A percentile compares a stretch with the other conserved stretches of the same genome.
phyloP scores from a whole-genome alignment of 2,329 filamentous ascomycete species.

The Thyridium curvatum region DNA sequence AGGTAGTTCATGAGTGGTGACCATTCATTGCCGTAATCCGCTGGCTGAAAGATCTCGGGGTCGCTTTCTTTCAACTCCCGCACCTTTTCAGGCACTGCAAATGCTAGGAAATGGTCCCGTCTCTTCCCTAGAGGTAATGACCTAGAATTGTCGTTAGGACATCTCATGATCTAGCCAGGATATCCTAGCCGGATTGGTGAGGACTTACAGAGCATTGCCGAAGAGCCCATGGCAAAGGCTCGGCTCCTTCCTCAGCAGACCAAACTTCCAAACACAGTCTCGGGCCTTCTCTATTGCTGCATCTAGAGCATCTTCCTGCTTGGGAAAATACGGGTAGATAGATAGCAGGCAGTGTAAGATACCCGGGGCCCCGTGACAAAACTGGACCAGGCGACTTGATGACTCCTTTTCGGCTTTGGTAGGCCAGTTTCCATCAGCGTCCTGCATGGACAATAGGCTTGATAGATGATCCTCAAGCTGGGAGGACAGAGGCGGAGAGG shows the following conservation, averaged over 20 bases:
- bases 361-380: slow-evolving; percentile 56
- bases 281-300: slow-evolving; percentile 38
- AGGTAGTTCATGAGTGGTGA: slow-evolving; percentile 16
- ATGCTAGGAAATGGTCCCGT: slow-evolving; percentile 45
- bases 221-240: slow-evolving; percentile 54
- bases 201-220: slow-evolving; percentile 48
- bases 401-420: slow-evolving; percentile 9
- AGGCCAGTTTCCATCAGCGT: slow-evolving; percentile 18
- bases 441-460: slow-evolving; percentile 36
- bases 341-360: slow-evolving; percentile 46
- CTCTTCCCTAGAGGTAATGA: slow-evolving; percentile 13
- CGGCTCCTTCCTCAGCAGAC: slow-evolving; percentile 53
- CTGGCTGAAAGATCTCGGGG: slow-evolving; percentile 14
- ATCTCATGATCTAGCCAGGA: not conserved
- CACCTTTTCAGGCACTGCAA: slow-evolving; percentile 48
- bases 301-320: slow-evolving; percentile 40
- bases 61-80: slow-evolving; percentile 23
- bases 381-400: slow-evolving; percentile 39
- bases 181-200: slow-evolving; percentile 20
- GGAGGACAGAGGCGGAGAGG: slow-evolving; percentile 46
- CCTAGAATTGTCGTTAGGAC: slow-evolving; percentile 1
- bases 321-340: slow-evolving; percentile 43
- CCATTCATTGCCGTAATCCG: slow-evolving; percentile 18
- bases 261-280: slow-evolving; percentile 43
- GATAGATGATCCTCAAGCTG: slow-evolving; percentile 46